A percentile compares a stretch with the other conserved stretches of the same genome.
These are phyloP conservation scores for Aspergillus asperescens DNA, from an alignment of 495 filamentous ascomycete species.

Conservation along the genomic window DNA sequence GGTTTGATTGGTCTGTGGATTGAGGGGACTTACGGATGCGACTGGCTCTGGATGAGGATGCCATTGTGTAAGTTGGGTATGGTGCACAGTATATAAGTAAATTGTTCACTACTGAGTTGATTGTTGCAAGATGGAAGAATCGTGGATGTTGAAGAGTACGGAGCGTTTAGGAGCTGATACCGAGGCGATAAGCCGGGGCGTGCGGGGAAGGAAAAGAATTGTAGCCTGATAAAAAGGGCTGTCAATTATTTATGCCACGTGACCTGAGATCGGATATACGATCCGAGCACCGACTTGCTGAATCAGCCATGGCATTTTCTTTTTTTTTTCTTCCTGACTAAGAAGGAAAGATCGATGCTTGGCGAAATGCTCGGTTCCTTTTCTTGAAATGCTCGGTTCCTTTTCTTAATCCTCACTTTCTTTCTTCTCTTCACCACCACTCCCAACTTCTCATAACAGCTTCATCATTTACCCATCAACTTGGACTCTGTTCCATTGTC, in stretches of 20 bases:
- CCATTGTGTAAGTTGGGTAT: constrained; percentile 24
- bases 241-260: background rate
- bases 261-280: background rate
- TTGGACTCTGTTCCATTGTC: constrained; percentile 14
- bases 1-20: background rate
- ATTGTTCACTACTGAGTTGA: no score
- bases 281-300: background rate
- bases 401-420: constrained; percentile 10
- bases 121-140: no score
- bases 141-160: background rate
- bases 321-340: constrained; percentile 6
- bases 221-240: background rate
- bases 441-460: constrained; percentile 4
- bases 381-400: constrained; percentile 13
- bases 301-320: background rate
- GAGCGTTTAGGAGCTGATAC: background rate
- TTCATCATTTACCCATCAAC: constrained; percentile 13
- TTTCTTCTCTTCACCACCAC: constrained; percentile 13
- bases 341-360: constrained; percentile 7
- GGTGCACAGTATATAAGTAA: background rate
- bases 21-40: constrained; percentile 32
- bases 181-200: background rate
- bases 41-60: constrained; percentile 24
- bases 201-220: constrained; percentile 2
- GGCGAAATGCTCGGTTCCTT: constrained; percentile 16